Base-by-base conservation (phyloP, 768 basidiomycete species). In the Pulveroboletus ravenelii region DNA sequence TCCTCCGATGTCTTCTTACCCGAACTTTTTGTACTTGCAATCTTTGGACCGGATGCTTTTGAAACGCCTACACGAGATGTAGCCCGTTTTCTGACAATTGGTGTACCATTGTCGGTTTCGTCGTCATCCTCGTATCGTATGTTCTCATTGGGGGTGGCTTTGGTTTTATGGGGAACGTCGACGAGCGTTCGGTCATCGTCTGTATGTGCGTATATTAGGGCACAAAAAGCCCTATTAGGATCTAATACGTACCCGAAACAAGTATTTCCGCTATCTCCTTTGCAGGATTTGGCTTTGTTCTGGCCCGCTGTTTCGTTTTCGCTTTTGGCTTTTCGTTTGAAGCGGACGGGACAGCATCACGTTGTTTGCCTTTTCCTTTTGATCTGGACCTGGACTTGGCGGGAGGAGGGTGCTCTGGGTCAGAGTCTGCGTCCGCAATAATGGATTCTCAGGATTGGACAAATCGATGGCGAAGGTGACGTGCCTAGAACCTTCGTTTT, bases 141-240 rank as follows among this genome's bases (percentile, higher is more conserved):
- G 4, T 27, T 50, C 13, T 23, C 13, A 39, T 34, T 49, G 1
- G 40, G 5, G 5, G 37, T 53, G 8, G 48, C n/a, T 40, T 49
- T 53, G 10, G 43, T 13, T 51, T 56, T 57, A 8, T 12, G 58
- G 1, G 53, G 62, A 10, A 51, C 54, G 9, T 67, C 64, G 10
- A 65, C 62, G 1, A 67, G 61, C 2, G 57, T 62, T 36, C 25
- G 47, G 9, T 69, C 67, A 30, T 67, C 67, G 37, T 67, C 65
- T 66, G 29, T n/a, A 47, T 45, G 53, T 17, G 18, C 17, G 14
- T 12, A 30, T 36, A 46, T 47, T 0, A 48, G 36, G 30, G 13
- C 5, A 2, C 3, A 9, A 30, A 38, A 25, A 13, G 1, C n/a
- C 5, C 1, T n/a, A 10, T 43, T 8, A 2, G 14, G 10, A 43